Base-by-base conservation (phyloP, 192 early-diverging fungal species). In the Coemansia sp. region DNA sequence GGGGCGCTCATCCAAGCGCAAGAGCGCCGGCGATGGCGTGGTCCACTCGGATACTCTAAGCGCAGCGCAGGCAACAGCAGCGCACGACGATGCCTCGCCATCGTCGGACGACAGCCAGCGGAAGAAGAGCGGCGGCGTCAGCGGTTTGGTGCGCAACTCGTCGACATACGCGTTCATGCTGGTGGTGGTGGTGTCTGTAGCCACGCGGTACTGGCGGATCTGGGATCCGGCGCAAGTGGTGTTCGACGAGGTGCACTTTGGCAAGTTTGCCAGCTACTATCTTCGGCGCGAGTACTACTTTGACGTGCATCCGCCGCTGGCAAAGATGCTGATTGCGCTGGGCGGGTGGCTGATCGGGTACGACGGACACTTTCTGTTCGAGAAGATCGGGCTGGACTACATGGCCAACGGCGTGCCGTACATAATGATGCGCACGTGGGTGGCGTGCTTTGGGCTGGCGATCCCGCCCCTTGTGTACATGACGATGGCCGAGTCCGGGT, bases 241-340 rank as follows among this genome's bases (percentile, higher is more conserved):
- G 26, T 99, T 99, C 75, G 97, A 99, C 74, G 97, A 99, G 70
- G 96, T 98, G 9, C 97, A 99, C 74, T 99, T 99, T 85, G 97
- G 97, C 55, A 99, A 99, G 75, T 99, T 99, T 71, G 94, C 94
- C 18, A 88, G 88, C 18, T 96, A 91, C 84, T 99, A 99, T 62
- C 71, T 99, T 33, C 86, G 88, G 12, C 77, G 93, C 12, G 82
- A 87, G 28, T 99, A 95, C 82, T 97, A 90, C 75, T 99, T 99
- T 83, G 96, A 99, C 68, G 95, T 99, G 21, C 96, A 99, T 65
- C 96, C 96, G 12, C 96, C 96, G 18, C 84, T 98, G 43, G 96
- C 93, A 45, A 98, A 97, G 68, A 77, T 99, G 77, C 81, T 97
- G 77, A 73, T 98, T 23, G 95, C 91, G 9, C 87, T 83, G 12